Conservation (phyloP, 192 early-diverging fungal species). For the Rhizophagus sp. region DNA sequence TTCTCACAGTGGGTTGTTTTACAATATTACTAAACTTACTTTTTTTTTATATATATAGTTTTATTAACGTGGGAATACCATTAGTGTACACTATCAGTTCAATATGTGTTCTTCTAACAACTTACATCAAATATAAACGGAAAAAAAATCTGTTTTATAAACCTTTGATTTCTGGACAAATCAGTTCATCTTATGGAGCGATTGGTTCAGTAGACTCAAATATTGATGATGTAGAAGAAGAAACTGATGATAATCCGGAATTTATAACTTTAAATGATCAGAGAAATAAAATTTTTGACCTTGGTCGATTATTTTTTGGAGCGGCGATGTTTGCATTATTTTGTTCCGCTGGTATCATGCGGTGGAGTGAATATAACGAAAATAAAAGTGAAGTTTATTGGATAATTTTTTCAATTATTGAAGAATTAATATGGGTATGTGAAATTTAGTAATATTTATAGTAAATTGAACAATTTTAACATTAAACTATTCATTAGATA, state of each 20-base stretch:
- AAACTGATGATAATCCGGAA: not conserved
- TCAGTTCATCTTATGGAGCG: constrained; percentile 1
- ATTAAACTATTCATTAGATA: not conserved
- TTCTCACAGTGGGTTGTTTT: not conserved
- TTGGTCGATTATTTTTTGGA: not conserved
- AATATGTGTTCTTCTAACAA: not conserved
- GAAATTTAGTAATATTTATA: not conserved
- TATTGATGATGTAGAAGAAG: not conserved
- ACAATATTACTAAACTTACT: not conserved
- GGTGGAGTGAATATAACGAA: not conserved
- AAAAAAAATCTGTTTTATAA: not conserved
- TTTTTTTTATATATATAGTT: not conserved
- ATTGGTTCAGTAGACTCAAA: not conserved
- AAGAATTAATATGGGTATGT: constrained; percentile 3
- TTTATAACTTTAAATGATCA: not conserved
- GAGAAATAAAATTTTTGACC: constrained; percentile 10
- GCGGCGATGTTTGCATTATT: not conserved
- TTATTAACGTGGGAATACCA: constrained; percentile 3
- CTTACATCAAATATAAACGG: not conserved
- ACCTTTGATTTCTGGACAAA: not conserved
- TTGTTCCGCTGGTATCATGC: not conserved
- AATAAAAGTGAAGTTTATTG: constrained; percentile 1
- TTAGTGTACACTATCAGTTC: not conserved
- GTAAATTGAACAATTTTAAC: not conserved
- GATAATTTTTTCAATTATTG: constrained; percentile 4